Conservation (phyloP, 169 alveolate species). For the Cryptosporidium parvum region DNA sequence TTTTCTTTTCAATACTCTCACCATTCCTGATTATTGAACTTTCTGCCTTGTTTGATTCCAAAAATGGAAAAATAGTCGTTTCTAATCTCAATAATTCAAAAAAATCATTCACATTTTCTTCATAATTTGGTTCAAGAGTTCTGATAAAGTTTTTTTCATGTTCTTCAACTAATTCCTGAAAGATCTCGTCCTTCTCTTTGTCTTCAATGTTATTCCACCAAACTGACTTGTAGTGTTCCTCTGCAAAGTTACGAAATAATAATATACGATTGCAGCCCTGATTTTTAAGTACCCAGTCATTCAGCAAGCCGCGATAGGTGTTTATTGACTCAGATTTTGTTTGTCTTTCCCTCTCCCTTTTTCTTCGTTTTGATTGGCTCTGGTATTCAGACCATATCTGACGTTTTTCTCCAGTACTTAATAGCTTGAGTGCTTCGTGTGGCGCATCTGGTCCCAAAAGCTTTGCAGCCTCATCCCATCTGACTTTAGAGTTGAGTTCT, state of each 20-base stretch:
- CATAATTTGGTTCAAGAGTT: neutral
- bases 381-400: conserved; percentile 74
- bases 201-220: conserved; percentile 70
- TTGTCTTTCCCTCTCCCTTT: conserved; percentile 67
- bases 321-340: conserved; percentile 23
- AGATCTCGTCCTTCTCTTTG: conserved; percentile 62
- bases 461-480: conserved; percentile 68
- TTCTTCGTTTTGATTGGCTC: conserved; percentile 61
- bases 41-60: neutral
- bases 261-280: conserved; percentile 26
- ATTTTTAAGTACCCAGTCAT: conserved; percentile 40
- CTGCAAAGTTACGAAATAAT: conserved; percentile 43
- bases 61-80: conserved; percentile 3
- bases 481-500: conserved; percentile 28
- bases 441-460: conserved; percentile 59
- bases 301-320: neutral
- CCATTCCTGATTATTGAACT: neutral
- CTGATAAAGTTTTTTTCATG: conserved; percentile 11
- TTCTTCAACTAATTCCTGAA: conserved; percentile 63
- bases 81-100: conserved; percentile 18
- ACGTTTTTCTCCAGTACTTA: conserved; percentile 71
- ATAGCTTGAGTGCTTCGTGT: conserved; percentile 13
- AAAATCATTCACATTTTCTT: neutral
- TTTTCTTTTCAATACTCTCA: neutral
- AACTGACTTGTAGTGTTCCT: neutral